Base-by-base conservation (phyloP, 768 basidiomycete genomes). In the Lactarius indigo region DNA sequence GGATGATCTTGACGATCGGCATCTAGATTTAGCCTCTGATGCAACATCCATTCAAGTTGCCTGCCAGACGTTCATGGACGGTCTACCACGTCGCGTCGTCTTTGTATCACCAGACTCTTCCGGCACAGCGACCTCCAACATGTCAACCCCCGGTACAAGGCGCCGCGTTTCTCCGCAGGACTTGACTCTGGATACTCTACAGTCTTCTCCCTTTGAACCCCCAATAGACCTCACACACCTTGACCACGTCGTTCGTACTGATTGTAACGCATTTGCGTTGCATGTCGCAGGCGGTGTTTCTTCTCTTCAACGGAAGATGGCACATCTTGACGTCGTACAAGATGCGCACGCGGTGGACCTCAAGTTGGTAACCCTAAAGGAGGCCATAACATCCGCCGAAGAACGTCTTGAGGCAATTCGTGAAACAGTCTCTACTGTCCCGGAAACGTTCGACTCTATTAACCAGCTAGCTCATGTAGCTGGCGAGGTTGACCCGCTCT, bases 201-300 rank as follows among this genome's bases (percentile, higher is more conserved):
- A 76, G 61, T 71, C 78, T 39, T 65, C 72, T 50, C 39, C 74
- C 12, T 68, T 79, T 18, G 80, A 82, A 60, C 73, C 84, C 18
- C 85, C 87, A 3, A 82, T 91, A 72, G 85, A 89, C 64, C 77
- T 86, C 39, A 69, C 80, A 42, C 76, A 78, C 47, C 77, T 94
- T 42, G 89, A 96, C 73, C 82, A 84, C 50, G 78, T 79, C 62
- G 87, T 92, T 65, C 87, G 92, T 35, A 74, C 82, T 15, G 87
- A 91, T 73, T 83, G 83, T 55, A 92, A 94, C 74, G 76, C 84
- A n/a, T 85, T 85, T 71, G 78, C 85, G 58, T 85, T 92, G 78
- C 61, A 56, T 37, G 26, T 71, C 28, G 57, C 59, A 20, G 41
- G 52, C 44, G 57, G 55, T 18, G 63, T 71, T 30, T 77, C 83